A percentile compares a stretch with the other conserved stretches of the same genome.
Conservation (phyloP, 1,284 basidiomycete genomes). For the Boletus semigastroideus region DNA sequence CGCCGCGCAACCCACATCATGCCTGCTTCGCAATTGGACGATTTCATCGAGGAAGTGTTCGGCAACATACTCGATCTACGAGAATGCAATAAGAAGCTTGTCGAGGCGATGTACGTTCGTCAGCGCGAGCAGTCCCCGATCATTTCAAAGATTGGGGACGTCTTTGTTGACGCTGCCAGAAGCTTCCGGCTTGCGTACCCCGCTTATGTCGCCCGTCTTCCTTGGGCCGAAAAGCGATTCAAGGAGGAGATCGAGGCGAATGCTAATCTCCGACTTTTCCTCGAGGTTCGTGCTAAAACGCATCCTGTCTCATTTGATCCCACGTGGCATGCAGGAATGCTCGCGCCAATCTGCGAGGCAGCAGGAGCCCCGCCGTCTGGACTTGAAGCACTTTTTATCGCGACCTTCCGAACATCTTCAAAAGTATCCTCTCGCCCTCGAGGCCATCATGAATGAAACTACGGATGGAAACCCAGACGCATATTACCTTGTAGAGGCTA, state of each 20-base stretch:
- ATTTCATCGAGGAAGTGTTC: conserved; percentile 87
- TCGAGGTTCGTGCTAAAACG: conserved; percentile 65
- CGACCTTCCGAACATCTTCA: conserved; percentile 88
- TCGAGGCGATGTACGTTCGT: conserved; percentile 85
- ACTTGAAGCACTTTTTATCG: conserved; percentile 85
- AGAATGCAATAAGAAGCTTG: conserved; percentile 75
- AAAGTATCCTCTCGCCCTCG: conserved; percentile 85
- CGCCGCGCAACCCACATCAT: conserved; percentile 73
- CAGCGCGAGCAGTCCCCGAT: conserved; percentile 87
- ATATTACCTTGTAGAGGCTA: conserved; percentile 76
- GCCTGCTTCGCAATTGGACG: conserved; percentile 60
- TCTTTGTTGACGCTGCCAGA: conserved; percentile 85
- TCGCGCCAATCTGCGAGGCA: conserved; percentile 60
- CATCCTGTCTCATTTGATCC: conserved; percentile 7
- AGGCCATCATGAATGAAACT: conserved; percentile 84
- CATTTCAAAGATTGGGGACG: conserved; percentile 85
- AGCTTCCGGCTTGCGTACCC: conserved; percentile 89
- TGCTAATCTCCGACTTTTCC: conserved; percentile 78
- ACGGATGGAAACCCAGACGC: conserved; percentile 74
- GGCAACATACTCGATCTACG: conserved; percentile 84
- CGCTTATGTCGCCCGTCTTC: conserved; percentile 81
- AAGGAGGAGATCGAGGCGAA: conserved; percentile 85
- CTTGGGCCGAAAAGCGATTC: conserved; percentile 82
- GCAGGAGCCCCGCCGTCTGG: conserved; percentile 75
- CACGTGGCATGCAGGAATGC: conserved; percentile 41